Evolutionary conservation across 75 land plant genomes (phyloP).

Genomic region (Selaginella moellendorffii): DNA sequence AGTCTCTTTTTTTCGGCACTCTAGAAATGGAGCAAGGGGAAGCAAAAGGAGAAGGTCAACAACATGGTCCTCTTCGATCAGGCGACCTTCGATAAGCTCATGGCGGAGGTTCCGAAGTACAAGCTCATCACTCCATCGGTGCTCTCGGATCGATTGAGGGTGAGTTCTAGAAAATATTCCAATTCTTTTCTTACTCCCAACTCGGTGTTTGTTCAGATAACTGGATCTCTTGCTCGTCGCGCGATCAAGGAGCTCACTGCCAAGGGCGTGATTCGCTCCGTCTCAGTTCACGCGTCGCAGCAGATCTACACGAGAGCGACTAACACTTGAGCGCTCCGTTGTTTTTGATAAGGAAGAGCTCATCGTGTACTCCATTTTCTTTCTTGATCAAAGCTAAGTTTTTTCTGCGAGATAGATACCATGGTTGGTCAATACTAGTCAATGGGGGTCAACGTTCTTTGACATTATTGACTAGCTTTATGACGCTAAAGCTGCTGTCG

Average conservation of each 20-base stretch:
- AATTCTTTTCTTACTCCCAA: neutral
- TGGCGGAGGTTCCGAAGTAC: conserved; percentile 54
- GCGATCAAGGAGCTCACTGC: conserved; percentile 35
- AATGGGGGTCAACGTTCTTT: too few relatives aligned
- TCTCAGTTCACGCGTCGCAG: conserved; percentile 32
- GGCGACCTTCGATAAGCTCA: conserved; percentile 53
- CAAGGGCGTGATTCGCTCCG: conserved; percentile 29
- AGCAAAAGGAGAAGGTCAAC: conserved; percentile 59
- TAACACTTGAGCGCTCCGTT: conserved; percentile 21
- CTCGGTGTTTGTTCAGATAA: conserved; percentile 16
- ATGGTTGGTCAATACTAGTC: too few relatives aligned
- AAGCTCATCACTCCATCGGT: conserved; percentile 58
- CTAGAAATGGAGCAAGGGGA: conserved; percentile 56
- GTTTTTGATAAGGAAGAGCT: too few relatives aligned
- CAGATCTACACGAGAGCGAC: conserved; percentile 54
- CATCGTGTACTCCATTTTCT: too few relatives aligned
- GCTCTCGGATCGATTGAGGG: conserved; percentile 42
- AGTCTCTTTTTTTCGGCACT: neutral
- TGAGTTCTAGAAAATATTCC: neutral
- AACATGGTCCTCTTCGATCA: conserved; percentile 63
- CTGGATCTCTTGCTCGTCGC: conserved; percentile 31
- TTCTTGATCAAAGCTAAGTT: too few relatives aligned
- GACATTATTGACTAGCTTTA: too few relatives aligned
- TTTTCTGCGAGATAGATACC: too few relatives aligned
- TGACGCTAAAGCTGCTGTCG: too few relatives aligned